Percentiles rank a stretch among this genome's conserved stretches.
phyloP scores from a whole-genome alignment of 2,329 filamentous ascomycete genomes.

The Ceratocystis lukuohia region DNA sequence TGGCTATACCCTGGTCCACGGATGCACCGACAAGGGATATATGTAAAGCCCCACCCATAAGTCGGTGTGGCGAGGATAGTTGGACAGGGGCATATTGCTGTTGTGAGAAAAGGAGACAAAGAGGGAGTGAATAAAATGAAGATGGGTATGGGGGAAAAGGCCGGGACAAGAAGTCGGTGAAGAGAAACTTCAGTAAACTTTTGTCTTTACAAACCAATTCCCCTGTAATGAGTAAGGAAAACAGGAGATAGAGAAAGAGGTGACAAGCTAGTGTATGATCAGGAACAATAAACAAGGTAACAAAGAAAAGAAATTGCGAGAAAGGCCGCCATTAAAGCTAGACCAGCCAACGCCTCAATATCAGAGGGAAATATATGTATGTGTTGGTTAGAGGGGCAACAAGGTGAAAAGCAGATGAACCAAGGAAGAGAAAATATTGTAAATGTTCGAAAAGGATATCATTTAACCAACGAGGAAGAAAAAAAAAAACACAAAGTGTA shows the following conservation, averaged over 20 bases:
- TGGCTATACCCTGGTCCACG: background rate
- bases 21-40: background rate
- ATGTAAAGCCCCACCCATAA: background rate
- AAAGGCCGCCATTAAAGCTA: slow-evolving; percentile 6
- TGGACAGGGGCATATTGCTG: slow-evolving; percentile 18
- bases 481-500: slow-evolving; percentile 19
- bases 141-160: slow-evolving; percentile 12
- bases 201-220: background rate
- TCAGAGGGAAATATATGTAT: slow-evolving; percentile 2
- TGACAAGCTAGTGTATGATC: slow-evolving; percentile 2
- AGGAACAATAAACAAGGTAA: background rate
- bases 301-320: slow-evolving; percentile 10
- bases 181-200: background rate
- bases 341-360: background rate
- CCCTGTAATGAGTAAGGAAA: slow-evolving; percentile 12
- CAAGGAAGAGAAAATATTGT: slow-evolving; percentile 10
- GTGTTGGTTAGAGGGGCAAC: background rate
- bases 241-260: slow-evolving; percentile 16
- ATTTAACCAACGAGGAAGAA: slow-evolving; percentile 20
- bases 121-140: background rate
- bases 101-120: slow-evolving; percentile 18
- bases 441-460: slow-evolving; percentile 17
- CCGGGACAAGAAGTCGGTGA: background rate
- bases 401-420: background rate
- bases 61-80: background rate